These are phyloP conservation scores for Wickerhamiella infanticola DNA, from an alignment of 1,139 yeast species.

Conservation along the genomic window DNA sequence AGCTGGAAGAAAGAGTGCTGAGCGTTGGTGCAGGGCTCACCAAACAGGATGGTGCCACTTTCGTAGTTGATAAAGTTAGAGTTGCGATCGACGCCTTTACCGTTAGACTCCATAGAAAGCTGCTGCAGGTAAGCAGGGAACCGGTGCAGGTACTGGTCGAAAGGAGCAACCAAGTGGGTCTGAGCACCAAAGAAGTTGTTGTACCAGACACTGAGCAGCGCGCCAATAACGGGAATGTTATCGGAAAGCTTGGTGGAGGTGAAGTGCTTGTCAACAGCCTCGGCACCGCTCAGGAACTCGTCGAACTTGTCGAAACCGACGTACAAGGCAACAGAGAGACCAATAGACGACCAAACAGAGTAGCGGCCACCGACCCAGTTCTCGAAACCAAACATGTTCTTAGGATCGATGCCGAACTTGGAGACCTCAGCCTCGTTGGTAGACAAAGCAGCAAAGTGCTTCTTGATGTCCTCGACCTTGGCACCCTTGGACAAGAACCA, in stretches of 20 bases:
- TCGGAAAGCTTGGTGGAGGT: slow-evolving; percentile 66
- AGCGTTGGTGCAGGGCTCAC: slow-evolving; percentile 98
- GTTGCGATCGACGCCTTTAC: slow-evolving; percentile 90
- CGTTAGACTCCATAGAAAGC: slow-evolving; percentile 97
- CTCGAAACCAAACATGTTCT: slow-evolving; percentile 96
- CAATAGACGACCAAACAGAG: slow-evolving; percentile 98
- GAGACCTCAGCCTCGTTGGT: slow-evolving; percentile 84
- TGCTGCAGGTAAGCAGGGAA: slow-evolving; percentile 99
- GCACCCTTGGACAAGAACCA: slow-evolving; percentile 77
- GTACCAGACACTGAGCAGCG: slow-evolving; percentile 90
- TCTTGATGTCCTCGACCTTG: slow-evolving; percentile 62
- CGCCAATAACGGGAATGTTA: slow-evolving; percentile 88
- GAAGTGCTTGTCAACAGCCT: slow-evolving; percentile 90
- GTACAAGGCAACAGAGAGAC: slow-evolving; percentile 85
- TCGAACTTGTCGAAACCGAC: slow-evolving; percentile 92
- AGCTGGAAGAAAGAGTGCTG: slow-evolving; percentile 99
- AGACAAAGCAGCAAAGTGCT: slow-evolving; percentile 93
- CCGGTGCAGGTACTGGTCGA: slow-evolving; percentile 95
- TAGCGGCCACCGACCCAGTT: slow-evolving; percentile 99
- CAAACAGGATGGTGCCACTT: slow-evolving; percentile 88
- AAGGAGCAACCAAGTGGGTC: slow-evolving; percentile 95
- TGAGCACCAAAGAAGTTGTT: slow-evolving; percentile 96
- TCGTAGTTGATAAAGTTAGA: slow-evolving; percentile 84
- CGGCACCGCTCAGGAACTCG: slow-evolving; percentile 87
- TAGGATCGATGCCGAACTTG: slow-evolving; percentile 91